phyloP scores from a whole-genome alignment of 2,329 filamentous ascomycete genomes.

The Graphiopsis chlorocephala region DNA sequence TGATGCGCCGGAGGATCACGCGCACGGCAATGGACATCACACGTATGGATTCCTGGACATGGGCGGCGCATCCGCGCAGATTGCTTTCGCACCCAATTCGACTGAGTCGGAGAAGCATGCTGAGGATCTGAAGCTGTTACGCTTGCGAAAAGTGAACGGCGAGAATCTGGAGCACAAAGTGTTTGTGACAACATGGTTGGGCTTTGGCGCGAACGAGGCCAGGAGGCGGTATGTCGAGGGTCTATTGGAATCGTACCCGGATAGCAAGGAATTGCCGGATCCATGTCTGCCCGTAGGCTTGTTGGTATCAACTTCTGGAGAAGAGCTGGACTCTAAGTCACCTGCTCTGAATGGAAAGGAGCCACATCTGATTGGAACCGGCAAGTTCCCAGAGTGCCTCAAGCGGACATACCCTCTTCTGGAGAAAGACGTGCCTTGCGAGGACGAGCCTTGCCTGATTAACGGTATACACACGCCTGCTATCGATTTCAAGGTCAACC shows the following conservation, averaged over 20 bases:
- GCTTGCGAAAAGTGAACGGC: conserved; percentile 80
- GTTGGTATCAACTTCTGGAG: conserved; percentile 69
- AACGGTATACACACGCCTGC: conserved; percentile 90
- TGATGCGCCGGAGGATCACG: conserved; percentile 69
- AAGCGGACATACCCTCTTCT: conserved; percentile 78
- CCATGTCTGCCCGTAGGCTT: conserved; percentile 84
- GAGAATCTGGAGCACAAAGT: conserved; percentile 76
- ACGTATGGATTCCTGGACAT: conserved; percentile 98
- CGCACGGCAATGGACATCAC: conserved; percentile 82
- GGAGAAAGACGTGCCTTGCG: conserved; percentile 82
- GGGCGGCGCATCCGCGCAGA: conserved; percentile 96
- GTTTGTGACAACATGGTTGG: conserved; percentile 95
- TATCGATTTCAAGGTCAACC: conserved; percentile 95
- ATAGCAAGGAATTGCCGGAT: conserved; percentile 76
- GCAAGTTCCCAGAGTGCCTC: conserved; percentile 81
- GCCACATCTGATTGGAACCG: conserved; percentile 72
- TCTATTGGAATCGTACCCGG: conserved; percentile 65
- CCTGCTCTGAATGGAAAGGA: conserved; percentile 33
- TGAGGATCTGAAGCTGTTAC: conserved; percentile 80
- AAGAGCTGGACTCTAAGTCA: conserved; percentile 43
- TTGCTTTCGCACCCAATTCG: conserved; percentile 90
- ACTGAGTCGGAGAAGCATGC: conserved; percentile 89
- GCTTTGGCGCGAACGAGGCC: conserved; percentile 95
- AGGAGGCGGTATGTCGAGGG: conserved; percentile 77
- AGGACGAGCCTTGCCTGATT: conserved; percentile 79